phyloP scores from a whole-genome alignment of 164 flowering plant genomes.

The Akebia trifoliata region DNA sequence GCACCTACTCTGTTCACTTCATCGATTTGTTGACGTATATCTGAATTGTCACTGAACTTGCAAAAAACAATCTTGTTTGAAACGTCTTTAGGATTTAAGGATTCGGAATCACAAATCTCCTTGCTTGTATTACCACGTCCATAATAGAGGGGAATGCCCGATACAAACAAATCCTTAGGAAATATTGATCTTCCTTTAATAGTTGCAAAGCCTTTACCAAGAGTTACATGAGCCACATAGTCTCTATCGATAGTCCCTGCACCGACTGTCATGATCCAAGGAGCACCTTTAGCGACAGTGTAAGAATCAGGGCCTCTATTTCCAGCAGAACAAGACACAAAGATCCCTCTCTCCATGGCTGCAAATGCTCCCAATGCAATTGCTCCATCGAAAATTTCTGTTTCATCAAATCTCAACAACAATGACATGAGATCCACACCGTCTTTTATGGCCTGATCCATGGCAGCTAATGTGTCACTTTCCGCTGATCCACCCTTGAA shows the following conservation, averaged over 20 bases:
- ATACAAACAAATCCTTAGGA: slow-evolving; percentile 28
- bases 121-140: slow-evolving; percentile 28
- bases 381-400: no score
- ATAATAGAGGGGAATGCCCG: slow-evolving; percentile 23
- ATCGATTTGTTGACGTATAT: neutral
- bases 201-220: slow-evolving; percentile 16
- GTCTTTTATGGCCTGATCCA: no score
- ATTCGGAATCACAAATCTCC: slow-evolving; percentile 15
- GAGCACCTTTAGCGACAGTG: slow-evolving; percentile 17
- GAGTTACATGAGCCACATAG: slow-evolving; percentile 9
- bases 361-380: no score
- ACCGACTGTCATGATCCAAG: slow-evolving; percentile 25
- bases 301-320: slow-evolving; percentile 13
- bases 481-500: no score
- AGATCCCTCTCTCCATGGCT: slow-evolving; percentile 26
- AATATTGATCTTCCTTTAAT: slow-evolving; percentile 26
- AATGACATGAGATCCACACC: no score
- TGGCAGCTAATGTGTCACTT: no score
- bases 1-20: slow-evolving; percentile 24
- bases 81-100: slow-evolving; percentile 29
- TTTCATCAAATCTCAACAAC: no score
- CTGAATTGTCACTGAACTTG: neutral
- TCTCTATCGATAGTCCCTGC: slow-evolving; percentile 20
- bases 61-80: slow-evolving; percentile 32
- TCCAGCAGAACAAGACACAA: slow-evolving; percentile 22